Conservation (phyloP, 2,329 filamentous ascomycete genomes). For the Penicillium sp. region DNA sequence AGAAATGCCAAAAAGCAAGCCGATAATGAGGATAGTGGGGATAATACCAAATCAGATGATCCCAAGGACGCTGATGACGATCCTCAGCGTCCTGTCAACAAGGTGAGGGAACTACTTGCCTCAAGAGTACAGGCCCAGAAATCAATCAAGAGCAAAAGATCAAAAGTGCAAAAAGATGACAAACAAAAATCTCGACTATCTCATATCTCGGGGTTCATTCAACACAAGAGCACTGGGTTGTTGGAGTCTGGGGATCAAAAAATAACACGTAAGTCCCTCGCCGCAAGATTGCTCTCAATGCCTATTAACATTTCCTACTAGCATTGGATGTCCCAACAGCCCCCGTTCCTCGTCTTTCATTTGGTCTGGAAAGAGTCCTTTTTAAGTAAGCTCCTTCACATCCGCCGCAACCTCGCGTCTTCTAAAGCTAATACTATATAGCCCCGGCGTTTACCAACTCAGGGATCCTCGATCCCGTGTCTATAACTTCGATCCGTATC, state of each 20-base stretch:
- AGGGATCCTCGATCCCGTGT: constrained; percentile 82
- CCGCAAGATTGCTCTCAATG: background rate
- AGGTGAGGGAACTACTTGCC: background rate
- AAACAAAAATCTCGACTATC: constrained; percentile 7
- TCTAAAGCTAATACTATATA: constrained; percentile 23
- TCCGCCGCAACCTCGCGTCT: too few relatives aligned
- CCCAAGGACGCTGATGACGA: background rate
- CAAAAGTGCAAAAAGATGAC: constrained; percentile 1
- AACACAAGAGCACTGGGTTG: constrained; percentile 11
- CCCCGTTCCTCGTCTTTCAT: constrained; percentile 58
- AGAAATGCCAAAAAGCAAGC: background rate
- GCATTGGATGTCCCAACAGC: constrained; percentile 43
- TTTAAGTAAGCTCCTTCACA: constrained; percentile 87
- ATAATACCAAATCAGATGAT: background rate
- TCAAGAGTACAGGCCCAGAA: too few relatives aligned
- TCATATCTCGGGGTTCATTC: constrained; percentile 11
- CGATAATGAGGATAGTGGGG: background rate
- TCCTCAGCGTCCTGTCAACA: background rate
- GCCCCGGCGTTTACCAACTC: constrained; percentile 78
- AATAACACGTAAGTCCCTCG: constrained; percentile 18
- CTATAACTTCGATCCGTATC: constrained; percentile 95
- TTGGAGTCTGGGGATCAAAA: constrained; percentile 7
- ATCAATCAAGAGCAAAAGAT: background rate
- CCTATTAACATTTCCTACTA: constrained; percentile 13
- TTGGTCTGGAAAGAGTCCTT: constrained; percentile 79